These are phyloP conservation scores for Thraustotheca clavata DNA, from an alignment of 352 stramenopile genomes.

Conservation along the genomic window DNA sequence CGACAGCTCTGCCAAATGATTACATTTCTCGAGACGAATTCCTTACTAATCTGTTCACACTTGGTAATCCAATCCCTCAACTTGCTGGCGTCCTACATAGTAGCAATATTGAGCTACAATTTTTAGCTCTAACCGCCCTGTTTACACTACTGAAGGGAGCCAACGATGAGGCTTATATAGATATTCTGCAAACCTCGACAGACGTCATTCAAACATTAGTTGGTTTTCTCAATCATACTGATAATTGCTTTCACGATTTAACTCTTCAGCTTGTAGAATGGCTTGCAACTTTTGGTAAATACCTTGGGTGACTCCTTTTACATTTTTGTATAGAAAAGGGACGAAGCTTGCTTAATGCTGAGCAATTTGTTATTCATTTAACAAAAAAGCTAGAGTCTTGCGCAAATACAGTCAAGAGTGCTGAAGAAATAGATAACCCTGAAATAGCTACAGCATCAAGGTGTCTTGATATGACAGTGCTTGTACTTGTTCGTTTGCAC, in stretches of 20 bases:
- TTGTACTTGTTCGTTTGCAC: not conserved
- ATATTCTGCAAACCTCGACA: not conserved
- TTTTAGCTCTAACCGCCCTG: not conserved
- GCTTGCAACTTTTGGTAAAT: not conserved
- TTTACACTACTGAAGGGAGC: not conserved
- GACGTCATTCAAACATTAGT: too few species aligned
- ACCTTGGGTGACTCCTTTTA: not conserved
- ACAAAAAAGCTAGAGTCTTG: not conserved
- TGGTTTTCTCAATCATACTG: not conserved
- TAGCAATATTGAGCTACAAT: not conserved
- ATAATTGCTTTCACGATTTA: not conserved
- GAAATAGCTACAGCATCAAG: not conserved
- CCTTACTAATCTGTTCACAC: not conserved
- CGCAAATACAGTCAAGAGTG: not conserved
- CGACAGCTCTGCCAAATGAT: not conserved
- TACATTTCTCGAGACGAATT: not conserved
- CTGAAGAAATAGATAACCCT: not conserved
- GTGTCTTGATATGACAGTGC: not conserved
- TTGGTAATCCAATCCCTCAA: not conserved
- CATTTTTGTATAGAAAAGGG: not conserved
- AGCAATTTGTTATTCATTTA: not conserved
- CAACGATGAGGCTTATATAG: not conserved
- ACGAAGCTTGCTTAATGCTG: not conserved
- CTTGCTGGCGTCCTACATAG: not conserved
- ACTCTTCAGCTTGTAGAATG: conserved; percentile 1